Base-by-base conservation (phyloP, 768 basidiomycete genomes). In the Calocybe gangraenosa region DNA sequence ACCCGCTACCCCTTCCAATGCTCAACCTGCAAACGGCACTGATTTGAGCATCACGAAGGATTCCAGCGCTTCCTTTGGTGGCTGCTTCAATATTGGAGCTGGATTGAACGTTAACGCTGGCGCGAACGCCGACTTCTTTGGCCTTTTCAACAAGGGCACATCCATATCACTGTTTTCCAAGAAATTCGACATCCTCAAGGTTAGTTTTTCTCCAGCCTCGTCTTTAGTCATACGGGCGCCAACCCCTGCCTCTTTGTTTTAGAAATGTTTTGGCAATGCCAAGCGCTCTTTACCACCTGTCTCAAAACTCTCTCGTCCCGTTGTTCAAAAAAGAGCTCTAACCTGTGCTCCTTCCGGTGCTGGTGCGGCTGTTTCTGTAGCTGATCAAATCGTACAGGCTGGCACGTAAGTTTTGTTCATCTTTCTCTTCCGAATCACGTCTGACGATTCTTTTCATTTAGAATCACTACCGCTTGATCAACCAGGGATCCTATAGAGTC, bases 141-240 rank as follows among this genome's bases (percentile, higher is more conserved):
- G 52, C 11, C 46, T 68, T 10, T 67, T 68, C 55, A 49, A 63
- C 30, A 38, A 42, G 6, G 50, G 43, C 20, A 59, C 52, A 10
- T 40, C 50, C 39, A 47, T 60, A 6, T 43, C 58, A 7, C 55
- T 70, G 31, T 65, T 67, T 51, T 58, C 37, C 43, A 63, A 62
- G 42, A 52, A 63, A 21, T 66, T 65, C 31, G 54, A 64, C 19
- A 44, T 69, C 30, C 57, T 65, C 55, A 55, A 66, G 59, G 65
- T 63, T 28, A 28, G 25, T 28, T 28, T n/a, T n/a, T n/a, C n/a
- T n/a, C n/a, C n/a, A n/a, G n/a, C n/a, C n/a, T 28, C 11, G 25
- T 28, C 25, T 28, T 11, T 28, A 6, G 25, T 28, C 25, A 11
- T 28, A 28, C 25, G 11, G n/a, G 18, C 11, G 23, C 30, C 41